Base-by-base conservation (phyloP, 305 asterid species). In the Fraxinus sp. region DNA sequence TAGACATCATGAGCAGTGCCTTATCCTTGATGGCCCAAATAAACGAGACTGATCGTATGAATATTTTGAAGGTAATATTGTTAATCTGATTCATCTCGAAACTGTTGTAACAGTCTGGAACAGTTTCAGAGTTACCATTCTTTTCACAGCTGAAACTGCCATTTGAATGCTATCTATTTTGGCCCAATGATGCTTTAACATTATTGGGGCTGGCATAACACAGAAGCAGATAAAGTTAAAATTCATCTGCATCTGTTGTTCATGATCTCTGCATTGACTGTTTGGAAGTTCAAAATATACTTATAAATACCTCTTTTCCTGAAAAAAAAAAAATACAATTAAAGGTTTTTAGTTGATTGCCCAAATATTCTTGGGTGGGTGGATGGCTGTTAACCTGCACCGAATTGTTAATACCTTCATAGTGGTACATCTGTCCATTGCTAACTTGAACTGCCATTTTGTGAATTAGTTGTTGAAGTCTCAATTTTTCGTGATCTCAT, bases 11-110 rank as follows among this genome's bases (percentile, higher is more conserved):
- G 99, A 97, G 94, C 89, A 87, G 92, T 81, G 97, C 98, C 74
- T 91, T 96, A 86, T 97, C 97, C 81, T 90, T 97, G 90, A 92
- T 97, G 96, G 97, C 97, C 83, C 98, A 91, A 88, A 92, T 90
- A 81, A 93, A 93, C 80, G 98, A 97, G 90, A 97, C 99, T 16
- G 98, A 97, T 81, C 94, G 94, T 81, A 89, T 94, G 93, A 97
- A 97, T 90, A 94, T 94, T 76, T 86, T 97, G 80, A 97, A 94
- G 99, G 99, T 94, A 90, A 74, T 76, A 55, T 72, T 28, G 59
- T 68, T 37, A 44, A 41, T 14, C 52, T 66, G 79, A 55, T 83
- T 72, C 64, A 10, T 33, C 75, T 70, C 11, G 35, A 68, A 39
- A 76, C 71, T 75, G 46, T 66, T 75, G 79, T 62, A 79, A 75